These are phyloP conservation scores for Obelidium mucronatum DNA, from an alignment of 192 early-diverging fungal species.

Conservation along the genomic window DNA sequence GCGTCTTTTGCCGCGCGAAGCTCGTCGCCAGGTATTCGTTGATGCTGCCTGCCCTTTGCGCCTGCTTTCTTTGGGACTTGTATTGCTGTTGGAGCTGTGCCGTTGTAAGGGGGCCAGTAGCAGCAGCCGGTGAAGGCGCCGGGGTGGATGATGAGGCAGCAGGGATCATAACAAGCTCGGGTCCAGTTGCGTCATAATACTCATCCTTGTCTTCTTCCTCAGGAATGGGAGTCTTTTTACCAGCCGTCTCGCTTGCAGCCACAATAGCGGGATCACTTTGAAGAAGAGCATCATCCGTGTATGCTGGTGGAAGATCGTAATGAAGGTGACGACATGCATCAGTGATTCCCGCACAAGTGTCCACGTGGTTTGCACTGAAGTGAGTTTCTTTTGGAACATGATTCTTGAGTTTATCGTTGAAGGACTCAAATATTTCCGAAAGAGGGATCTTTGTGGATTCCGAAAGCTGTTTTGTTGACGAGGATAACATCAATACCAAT, in stretches of 20 bases:
- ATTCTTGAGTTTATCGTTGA: conserved; percentile 7
- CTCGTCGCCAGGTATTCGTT: too few relatives aligned
- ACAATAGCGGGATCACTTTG: neutral
- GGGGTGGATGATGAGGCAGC: too few relatives aligned
- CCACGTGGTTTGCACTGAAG: neutral
- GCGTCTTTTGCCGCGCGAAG: too few relatives aligned
- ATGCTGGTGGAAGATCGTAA: conserved; percentile 7
- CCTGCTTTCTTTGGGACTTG: neutral
- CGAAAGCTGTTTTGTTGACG: neutral
- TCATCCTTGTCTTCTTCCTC: neutral
- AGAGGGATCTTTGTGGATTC: neutral
- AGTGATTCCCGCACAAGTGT: conserved; percentile 13
- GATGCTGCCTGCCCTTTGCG: too few relatives aligned
- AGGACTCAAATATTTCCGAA: conserved; percentile 9
- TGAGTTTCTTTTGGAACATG: neutral
- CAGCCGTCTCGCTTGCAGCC: neutral
- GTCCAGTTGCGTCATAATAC: neutral
- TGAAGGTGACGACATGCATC: conserved; percentile 20
- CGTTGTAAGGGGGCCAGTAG: neutral
- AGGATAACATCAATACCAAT: too few relatives aligned
- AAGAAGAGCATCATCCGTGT: neutral
- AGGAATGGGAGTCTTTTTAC: neutral
- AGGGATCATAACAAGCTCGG: too few relatives aligned
- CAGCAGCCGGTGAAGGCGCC: neutral
- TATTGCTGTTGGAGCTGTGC: neutral